phyloP scores from a whole-genome alignment of 2,329 filamentous ascomycete species.

The Xylaria sp. region DNA sequence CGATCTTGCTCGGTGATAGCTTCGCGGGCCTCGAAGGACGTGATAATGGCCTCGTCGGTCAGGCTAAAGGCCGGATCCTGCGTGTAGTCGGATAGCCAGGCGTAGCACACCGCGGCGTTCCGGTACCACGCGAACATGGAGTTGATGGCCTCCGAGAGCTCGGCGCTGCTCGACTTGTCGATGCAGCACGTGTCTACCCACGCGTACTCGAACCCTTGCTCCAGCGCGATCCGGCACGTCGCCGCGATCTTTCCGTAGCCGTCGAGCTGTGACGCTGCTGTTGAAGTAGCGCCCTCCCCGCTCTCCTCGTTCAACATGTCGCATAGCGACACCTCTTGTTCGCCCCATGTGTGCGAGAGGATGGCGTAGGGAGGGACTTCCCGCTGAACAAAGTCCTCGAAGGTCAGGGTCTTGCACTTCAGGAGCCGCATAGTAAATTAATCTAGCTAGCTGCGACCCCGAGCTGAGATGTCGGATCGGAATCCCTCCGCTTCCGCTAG shows the following conservation, averaged over 20 bases:
- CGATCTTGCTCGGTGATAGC: constrained; percentile 13
- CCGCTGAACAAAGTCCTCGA: constrained; percentile 32
- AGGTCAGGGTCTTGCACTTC: constrained; percentile 25
- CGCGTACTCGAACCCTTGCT: constrained; percentile 27
- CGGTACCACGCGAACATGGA: constrained; percentile 36
- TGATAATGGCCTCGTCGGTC: constrained; percentile 18
- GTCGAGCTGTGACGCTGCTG: background rate
- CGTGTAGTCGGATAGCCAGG: constrained; percentile 29
- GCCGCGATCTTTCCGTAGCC: constrained; percentile 27
- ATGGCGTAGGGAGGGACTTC: constrained; percentile 32
- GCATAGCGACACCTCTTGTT: constrained; percentile 25
- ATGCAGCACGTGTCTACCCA: constrained; percentile 37
- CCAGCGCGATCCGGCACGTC: constrained; percentile 25
- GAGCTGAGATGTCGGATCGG: too few species aligned
- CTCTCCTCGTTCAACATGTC: constrained; percentile 22
- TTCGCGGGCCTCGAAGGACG: constrained; percentile 28
- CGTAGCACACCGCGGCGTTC: constrained; percentile 28
- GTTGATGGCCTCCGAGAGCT: constrained; percentile 36
- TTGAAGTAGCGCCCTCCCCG: too few species aligned
- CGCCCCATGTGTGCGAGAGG: constrained; percentile 33
- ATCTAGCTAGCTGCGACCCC: background rate
- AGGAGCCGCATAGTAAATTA: constrained; percentile 35
- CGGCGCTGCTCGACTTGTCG: constrained; percentile 35
- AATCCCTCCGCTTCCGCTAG: too few species aligned
- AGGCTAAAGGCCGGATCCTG: constrained; percentile 17